These are phyloP conservation scores for Huntiella savannae DNA, from an alignment of 2,329 filamentous ascomycete species.

Conservation along the genomic window DNA sequence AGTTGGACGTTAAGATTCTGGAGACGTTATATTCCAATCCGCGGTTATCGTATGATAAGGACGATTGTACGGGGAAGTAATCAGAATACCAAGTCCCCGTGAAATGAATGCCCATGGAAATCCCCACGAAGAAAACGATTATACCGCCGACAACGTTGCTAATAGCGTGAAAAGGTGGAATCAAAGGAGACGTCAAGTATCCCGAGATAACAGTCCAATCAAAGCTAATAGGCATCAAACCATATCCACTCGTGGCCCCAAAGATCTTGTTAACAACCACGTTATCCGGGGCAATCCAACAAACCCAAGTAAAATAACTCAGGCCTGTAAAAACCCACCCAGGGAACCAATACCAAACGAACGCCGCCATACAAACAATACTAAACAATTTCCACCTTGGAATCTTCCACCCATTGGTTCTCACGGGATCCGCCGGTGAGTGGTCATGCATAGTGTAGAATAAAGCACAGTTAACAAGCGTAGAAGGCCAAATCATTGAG, in stretches of 20 bases:
- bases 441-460: conserved; percentile 48
- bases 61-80: conserved; percentile 36
- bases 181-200: conserved; percentile 36
- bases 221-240: conserved; percentile 44
- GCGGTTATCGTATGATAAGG: conserved; percentile 37
- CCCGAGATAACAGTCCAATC: conserved; percentile 45
- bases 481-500: conserved; percentile 45
- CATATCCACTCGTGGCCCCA: conserved; percentile 40
- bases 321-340: conserved; percentile 44
- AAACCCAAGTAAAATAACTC: conserved; percentile 40
- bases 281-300: conserved; percentile 43
- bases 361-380: conserved; percentile 29
- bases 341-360: conserved; percentile 43
- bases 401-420: conserved; percentile 38
- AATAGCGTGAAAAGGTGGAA: conserved; percentile 40
- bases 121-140: conserved; percentile 29
- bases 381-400: conserved; percentile 39
- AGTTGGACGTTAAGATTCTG: conserved; percentile 28
- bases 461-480: conserved; percentile 40
- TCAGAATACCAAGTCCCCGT: conserved; percentile 27
- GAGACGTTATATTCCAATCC: conserved; percentile 30
- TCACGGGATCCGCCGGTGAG: conserved; percentile 28
- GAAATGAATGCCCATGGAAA: conserved; percentile 28
- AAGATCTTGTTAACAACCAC: conserved; percentile 46
- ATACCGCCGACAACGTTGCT: conserved; percentile 37